Evolutionary conservation across 345 rosid species (phyloP), one percentile per base, ranked within the genome.

Genomic region (Balakata baccata): DNA sequence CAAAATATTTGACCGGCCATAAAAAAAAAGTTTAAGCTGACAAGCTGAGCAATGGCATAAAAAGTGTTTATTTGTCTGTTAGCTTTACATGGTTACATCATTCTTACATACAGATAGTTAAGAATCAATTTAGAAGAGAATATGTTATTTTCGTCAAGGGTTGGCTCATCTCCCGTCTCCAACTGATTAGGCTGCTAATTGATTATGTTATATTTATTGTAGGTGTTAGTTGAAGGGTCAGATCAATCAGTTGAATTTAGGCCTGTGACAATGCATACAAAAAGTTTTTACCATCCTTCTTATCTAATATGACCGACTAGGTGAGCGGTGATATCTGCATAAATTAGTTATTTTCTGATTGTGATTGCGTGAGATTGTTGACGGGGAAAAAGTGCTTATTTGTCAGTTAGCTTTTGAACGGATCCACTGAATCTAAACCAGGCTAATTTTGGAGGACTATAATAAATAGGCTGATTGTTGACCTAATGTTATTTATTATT

Each of bases 61-160:
- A 71, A 59, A 60, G 67, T 46, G 58, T 11, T 10, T 25, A 0
- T 60, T 47, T 71, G 56, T 71, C 67, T 16, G 17, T 58, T 53
- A 53, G 47, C 60, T 22, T 22, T 9, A 20, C 23, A 45, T 2
- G 46, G 10, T 4, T 54, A n/a, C 49, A 69, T 18, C 29, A 56
- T 53, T 69, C 62, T 9, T 69, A 8, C 22, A 11, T n/a, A 25
- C 3, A 22, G 17, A 38, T 13, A 4, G 8, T 7, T 13, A 49
- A 63, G 46, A 18, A 54, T 54, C 59, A n/a, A 54, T 54, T 9
- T 54, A 54, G 59, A 54, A 54, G 59, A 54, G 23, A 18, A 18
- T 54, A 54, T 54, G 59, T 18, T 54, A 2, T 14, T 51, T 51
- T 51, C 5, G 5, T 54, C 47, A 43, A 1, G 47, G 7, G 7